Evolutionary conservation across 306 rosid species (phyloP).

Genomic region (Erythrophleum fordii): DNA sequence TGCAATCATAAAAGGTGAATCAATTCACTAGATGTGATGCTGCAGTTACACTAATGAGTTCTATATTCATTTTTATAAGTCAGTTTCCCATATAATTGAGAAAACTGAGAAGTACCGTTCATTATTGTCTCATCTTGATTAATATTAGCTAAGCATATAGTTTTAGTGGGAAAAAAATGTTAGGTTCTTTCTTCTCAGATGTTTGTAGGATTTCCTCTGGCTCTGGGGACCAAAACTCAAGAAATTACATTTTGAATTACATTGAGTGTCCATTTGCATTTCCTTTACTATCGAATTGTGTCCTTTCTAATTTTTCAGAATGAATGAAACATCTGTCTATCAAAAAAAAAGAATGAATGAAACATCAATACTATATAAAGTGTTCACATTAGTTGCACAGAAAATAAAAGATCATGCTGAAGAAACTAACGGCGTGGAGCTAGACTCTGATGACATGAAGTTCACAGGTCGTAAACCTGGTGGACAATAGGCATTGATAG

Average conservation of each 20-base stretch:
- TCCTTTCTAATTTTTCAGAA: not conserved
- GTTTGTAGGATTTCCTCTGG: not conserved
- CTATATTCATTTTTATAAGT: not conserved
- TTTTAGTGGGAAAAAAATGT: not conserved
- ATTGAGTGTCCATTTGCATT: not conserved
- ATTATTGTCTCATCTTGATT: not conserved
- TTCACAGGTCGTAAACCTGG: slow-evolving; percentile 67
- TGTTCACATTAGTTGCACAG: not conserved
- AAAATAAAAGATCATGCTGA: slow-evolving; percentile 32
- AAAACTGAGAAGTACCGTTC: no score
- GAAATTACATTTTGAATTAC: not conserved
- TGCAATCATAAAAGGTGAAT: slow-evolving; percentile 21
- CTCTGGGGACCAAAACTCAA: not conserved
- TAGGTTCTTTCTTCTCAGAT: not conserved
- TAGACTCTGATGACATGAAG: slow-evolving; percentile 55
- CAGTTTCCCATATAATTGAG: not conserved
- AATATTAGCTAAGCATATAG: not conserved
- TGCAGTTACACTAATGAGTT: not conserved
- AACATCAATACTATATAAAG: not conserved
- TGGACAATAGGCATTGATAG: slow-evolving; percentile 68
- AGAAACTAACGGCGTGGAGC: slow-evolving; percentile 53
- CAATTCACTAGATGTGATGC: not conserved
- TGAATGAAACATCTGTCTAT: not conserved
- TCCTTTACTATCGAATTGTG: not conserved
- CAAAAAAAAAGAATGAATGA: slow-evolving; percentile 15